These are phyloP conservation scores for Parascedosporium putredinis DNA, from an alignment of 2,329 filamentous ascomycete species.

Conservation along the genomic window DNA sequence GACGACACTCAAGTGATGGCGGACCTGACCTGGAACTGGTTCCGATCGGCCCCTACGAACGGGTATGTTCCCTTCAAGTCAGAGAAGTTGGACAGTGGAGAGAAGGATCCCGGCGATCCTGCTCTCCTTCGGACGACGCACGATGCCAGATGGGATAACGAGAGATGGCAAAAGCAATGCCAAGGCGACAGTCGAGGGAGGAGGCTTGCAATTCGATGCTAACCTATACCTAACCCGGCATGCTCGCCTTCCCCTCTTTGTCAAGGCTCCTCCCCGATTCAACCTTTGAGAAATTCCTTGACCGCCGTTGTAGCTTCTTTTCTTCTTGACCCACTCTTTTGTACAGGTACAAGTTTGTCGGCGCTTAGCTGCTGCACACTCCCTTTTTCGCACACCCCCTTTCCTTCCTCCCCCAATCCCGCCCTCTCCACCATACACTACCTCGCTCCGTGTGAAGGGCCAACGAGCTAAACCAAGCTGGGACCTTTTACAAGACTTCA, in stretches of 20 bases:
- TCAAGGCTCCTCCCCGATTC: not conserved
- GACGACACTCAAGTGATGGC: not conserved
- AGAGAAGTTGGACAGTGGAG: no score
- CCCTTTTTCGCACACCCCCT: not conserved
- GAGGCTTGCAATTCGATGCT: not conserved
- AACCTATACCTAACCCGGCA: not conserved
- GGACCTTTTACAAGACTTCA: no score
- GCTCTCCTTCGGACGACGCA: not conserved
- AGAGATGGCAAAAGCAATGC: not conserved
- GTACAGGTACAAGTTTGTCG: not conserved
- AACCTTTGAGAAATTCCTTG: not conserved
- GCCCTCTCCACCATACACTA: not conserved
- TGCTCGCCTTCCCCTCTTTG: not conserved
- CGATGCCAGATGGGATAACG: not conserved
- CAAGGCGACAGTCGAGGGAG: not conserved
- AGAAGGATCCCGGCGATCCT: not conserved
- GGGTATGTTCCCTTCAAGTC: not conserved
- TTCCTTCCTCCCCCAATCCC: not conserved
- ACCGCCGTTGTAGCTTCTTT: conserved; percentile 3
- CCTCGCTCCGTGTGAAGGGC: no score
- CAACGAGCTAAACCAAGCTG: no score
- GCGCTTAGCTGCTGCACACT: conserved; percentile 1
- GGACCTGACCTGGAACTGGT: not conserved
- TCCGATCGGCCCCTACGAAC: not conserved
- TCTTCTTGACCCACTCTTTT: conserved; percentile 1